Base-by-base conservation (phyloP, 257 asterid species). In the Nicotiana undulata region DNA sequence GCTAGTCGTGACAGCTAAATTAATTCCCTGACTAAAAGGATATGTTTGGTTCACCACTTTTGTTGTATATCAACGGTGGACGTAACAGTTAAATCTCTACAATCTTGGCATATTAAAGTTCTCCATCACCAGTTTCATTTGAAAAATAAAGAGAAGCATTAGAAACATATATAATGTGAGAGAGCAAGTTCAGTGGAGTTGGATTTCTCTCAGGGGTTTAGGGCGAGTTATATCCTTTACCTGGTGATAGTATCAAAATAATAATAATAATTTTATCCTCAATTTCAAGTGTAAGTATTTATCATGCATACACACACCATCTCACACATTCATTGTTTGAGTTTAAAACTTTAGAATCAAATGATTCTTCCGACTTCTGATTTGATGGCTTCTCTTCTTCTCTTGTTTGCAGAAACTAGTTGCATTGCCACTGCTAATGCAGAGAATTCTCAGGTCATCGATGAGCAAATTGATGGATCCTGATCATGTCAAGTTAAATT, bases 391-490 rank as follows among this genome's bases (percentile, higher is more conserved):
- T 52, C 80, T 49, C 37, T 53, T 24, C 18, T 32, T 76, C 32
- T 44, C 49, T 84, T 55, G 59, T 86, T 82, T 76, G 86, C 92
- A 89, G 93, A 89, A 83, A 77, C 18, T 85, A 66, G 84, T 46
- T 9, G 89, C 88, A 49, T 85, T 85, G 79, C 92, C 89, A 9
- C 85, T 91, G 18, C 44, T 88, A 9, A 81, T 86, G 74, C 78
- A 87, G 86, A 83, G 85, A 75, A 17, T 90, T 34, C 52, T 87
- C 10, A 72, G 81, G 53, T 74, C 84, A 63, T 16, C 86, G 77
- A 83, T 84, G 79, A 90, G 88, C 68, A 77, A 83, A 52, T 9
- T 88, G 80, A 82, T 85, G 80, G 91, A 87, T 79, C 92, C 91
- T 28, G 83, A 83, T 87, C 86, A 82, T 64, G 79, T 90, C 82